Evolutionary conservation across 2,329 filamentous ascomycete species (phyloP).

Genomic region (Ramularia collo-cygni): DNA sequence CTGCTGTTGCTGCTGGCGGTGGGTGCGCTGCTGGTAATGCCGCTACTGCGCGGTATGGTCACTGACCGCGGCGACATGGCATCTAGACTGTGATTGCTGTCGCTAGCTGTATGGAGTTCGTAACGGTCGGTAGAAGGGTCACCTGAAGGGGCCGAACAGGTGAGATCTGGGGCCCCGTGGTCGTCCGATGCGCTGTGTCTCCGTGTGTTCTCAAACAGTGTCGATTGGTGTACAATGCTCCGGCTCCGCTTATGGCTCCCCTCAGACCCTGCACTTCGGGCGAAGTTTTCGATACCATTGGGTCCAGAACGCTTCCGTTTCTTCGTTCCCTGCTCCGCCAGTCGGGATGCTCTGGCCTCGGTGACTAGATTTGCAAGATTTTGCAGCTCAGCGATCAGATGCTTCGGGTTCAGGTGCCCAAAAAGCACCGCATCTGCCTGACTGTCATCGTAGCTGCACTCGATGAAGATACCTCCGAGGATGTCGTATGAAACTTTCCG

Average conservation of each 20-base stretch:
- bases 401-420: constrained; percentile 79
- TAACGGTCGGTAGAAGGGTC: constrained; percentile 9
- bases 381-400: constrained; percentile 71
- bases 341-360: constrained; percentile 34
- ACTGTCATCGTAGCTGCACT: constrained; percentile 85
- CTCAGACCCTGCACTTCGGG: constrained; percentile 15
- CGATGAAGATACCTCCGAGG: constrained; percentile 81
- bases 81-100: constrained; percentile 1
- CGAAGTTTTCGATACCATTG: constrained; percentile 26
- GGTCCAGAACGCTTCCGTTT: constrained; percentile 58
- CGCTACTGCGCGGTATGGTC: constrained; percentile 7
- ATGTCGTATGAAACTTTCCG: constrained; percentile 69
- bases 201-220: constrained; percentile 13
- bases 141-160: constrained; percentile 14
- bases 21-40: constrained; percentile 3
- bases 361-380: constrained; percentile 65
- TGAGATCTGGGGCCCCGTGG: constrained; percentile 3
- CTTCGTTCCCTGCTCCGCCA: constrained; percentile 39
- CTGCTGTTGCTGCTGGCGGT: constrained; percentile 3
- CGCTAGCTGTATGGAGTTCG: constrained; percentile 8
- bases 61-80: constrained; percentile 19
- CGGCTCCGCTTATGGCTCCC: constrained; percentile 30
- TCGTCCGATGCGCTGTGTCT: constrained; percentile 15
- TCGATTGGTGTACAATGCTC: constrained; percentile 21
- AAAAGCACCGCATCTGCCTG: constrained; percentile 73